Conservation (phyloP, 441 rosid species). For the Kokia cookei region DNA sequence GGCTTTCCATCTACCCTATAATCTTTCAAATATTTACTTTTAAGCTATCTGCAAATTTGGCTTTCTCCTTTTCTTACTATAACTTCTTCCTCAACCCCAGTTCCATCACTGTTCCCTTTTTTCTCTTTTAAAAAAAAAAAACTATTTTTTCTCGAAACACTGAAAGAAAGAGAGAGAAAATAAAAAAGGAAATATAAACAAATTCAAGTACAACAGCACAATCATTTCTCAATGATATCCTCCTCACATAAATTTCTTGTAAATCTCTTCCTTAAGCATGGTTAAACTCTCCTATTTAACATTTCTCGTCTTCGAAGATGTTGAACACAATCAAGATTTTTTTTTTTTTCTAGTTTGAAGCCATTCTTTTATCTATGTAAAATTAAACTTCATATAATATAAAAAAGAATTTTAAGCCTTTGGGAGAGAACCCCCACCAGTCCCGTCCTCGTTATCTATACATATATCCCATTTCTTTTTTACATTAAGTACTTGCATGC, state of each 20-base stretch:
- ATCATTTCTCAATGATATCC: slow-evolving; percentile 92
- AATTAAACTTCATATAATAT: background rate
- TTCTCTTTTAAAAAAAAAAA: background rate
- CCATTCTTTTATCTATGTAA: background rate
- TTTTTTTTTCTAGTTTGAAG: background rate
- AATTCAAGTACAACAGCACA: slow-evolving; percentile 52
- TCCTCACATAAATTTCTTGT: slow-evolving; percentile 22
- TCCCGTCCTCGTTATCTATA: slow-evolving; percentile 10
- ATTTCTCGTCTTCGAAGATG: background rate
- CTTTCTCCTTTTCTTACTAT: background rate
- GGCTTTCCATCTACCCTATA: background rate
- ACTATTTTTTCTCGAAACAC: slow-evolving; percentile 6
- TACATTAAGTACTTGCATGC: slow-evolving; percentile 29
- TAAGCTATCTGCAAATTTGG: background rate
- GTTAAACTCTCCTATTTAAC: slow-evolving; percentile 1
- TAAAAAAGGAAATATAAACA: background rate
- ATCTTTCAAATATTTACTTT: background rate
- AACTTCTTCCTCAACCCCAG: background rate
- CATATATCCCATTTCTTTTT: slow-evolving; percentile 12
- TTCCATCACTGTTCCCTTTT: slow-evolving; percentile 11
- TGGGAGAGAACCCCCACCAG: background rate
- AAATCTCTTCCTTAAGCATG: slow-evolving; percentile 32
- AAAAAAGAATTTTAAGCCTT: background rate
- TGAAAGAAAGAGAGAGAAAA: slow-evolving; percentile 14
- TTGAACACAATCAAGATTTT: background rate